Evolutionary conservation across 2,329 filamentous ascomycete species (phyloP).

Genomic region (Colletotrichum neosansevieriae): DNA sequence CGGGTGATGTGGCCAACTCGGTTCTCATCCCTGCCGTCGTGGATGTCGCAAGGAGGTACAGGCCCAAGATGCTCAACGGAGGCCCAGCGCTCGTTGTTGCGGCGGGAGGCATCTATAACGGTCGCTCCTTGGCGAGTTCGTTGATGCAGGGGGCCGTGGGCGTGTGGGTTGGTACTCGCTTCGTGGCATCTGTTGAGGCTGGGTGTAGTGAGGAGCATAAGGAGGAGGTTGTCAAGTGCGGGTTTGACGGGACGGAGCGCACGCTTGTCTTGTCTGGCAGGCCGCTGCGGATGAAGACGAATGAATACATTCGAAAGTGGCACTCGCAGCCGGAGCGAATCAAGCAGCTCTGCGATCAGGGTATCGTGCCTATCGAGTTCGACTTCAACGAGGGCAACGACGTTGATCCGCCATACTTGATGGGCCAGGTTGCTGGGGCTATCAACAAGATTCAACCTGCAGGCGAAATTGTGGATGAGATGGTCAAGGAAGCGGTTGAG

Average conservation of each 20-base stretch:
- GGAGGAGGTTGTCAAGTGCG: conserved; percentile 82
- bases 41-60: conserved; percentile 82
- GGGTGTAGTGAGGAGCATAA: conserved; percentile 87
- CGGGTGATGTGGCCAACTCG: conserved; percentile 86
- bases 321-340: conserved; percentile 82
- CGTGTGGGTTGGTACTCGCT: conserved; percentile 95
- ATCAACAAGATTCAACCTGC: conserved; percentile 85
- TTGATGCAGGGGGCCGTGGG: conserved; percentile 90
- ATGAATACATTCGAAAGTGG: conserved; percentile 87
- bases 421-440: conserved; percentile 91
- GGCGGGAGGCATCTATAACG: conserved; percentile 88
- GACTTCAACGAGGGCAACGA: conserved; percentile 88
- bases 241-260: conserved; percentile 82
- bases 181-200: conserved; percentile 86
- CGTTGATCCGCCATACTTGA: conserved; percentile 87
- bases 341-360: conserved; percentile 78
- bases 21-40: conserved; percentile 89
- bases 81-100: conserved; percentile 84
- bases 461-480: conserved; percentile 86
- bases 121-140: conserved; percentile 81
- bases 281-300: conserved; percentile 83
- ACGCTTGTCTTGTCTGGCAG: conserved; percentile 87
- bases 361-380: conserved; percentile 83
- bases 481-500: conserved; percentile 82
- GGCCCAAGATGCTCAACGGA: conserved; percentile 76